A percentile compares a stretch with the other conserved stretches of the same genome.
Evolutionary conservation across 495 filamentous ascomycete genomes (phyloP).

Genomic region (Penicillium lagena): DNA sequence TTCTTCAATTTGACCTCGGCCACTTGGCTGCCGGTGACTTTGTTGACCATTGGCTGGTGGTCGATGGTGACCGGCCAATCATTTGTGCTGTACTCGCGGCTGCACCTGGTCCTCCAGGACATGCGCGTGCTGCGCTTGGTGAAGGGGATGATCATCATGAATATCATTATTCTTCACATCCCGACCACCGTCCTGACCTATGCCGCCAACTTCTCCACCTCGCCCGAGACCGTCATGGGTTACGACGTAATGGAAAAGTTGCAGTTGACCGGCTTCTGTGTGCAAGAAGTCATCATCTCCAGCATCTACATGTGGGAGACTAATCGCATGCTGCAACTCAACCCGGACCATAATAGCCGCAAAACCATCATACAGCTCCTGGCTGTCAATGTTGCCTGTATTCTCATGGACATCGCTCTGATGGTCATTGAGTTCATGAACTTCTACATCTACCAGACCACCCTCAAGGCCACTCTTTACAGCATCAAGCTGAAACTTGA

Average conservation of each 20-base stretch:
- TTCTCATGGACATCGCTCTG: slow-evolving; percentile 24
- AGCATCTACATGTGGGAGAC: slow-evolving; percentile 25
- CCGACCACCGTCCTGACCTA: slow-evolving; percentile 27
- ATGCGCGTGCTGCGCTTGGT: slow-evolving; percentile 17
- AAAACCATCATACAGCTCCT: slow-evolving; percentile 23
- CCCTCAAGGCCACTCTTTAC: slow-evolving; percentile 23
- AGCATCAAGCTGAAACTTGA: slow-evolving; percentile 25
- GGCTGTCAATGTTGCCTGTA: slow-evolving; percentile 23
- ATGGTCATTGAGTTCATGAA: slow-evolving; percentile 26
- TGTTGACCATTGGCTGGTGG: slow-evolving; percentile 33
- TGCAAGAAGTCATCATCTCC: slow-evolving; percentile 24
- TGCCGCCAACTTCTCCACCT: slow-evolving; percentile 15
- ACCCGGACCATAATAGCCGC: slow-evolving; percentile 17
- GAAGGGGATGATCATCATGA: slow-evolving; percentile 29
- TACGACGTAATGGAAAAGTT: slow-evolving; percentile 26
- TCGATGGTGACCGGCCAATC: slow-evolving; percentile 36
- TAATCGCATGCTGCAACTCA: slow-evolving; percentile 19
- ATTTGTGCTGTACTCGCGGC: slow-evolving; percentile 32
- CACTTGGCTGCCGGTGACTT: slow-evolving; percentile 22
- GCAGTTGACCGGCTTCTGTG: slow-evolving; percentile 21
- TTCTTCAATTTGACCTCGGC: slow-evolving; percentile 24
- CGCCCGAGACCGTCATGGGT: slow-evolving; percentile 7
- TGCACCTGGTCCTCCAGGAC: slow-evolving; percentile 30
- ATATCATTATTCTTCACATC: slow-evolving; percentile 27
- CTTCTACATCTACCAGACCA: slow-evolving; percentile 25